Evolutionary conservation across 2,329 filamentous ascomycete species (phyloP).

Genomic region (Fusarium napiforme): DNA sequence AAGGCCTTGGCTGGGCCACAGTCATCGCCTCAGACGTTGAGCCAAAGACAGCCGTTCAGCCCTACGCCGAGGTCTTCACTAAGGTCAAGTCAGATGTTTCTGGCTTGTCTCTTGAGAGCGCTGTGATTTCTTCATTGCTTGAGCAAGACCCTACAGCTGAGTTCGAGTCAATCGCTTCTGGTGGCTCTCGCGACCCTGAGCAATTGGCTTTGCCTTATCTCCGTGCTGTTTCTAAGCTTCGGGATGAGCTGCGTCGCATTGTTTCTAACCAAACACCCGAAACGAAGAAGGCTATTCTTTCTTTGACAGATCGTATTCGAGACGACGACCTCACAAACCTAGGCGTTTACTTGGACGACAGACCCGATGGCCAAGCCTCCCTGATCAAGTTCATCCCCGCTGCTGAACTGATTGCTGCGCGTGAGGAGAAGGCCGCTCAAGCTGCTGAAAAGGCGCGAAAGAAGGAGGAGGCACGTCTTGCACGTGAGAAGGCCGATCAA

Average conservation of each 20-base stretch:
- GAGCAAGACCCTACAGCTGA: constrained; percentile 57
- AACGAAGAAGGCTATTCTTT: constrained; percentile 77
- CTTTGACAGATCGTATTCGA: constrained; percentile 82
- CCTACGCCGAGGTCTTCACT: constrained; percentile 59
- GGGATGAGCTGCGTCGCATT: constrained; percentile 70
- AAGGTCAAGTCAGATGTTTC: constrained; percentile 60
- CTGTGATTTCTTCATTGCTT: constrained; percentile 57
- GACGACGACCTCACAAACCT: constrained; percentile 84
- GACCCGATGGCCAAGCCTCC: constrained; percentile 72
- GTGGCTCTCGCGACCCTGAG: constrained; percentile 63
- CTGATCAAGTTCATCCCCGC: constrained; percentile 75
- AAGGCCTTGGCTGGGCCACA: constrained; percentile 67
- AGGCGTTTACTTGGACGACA: constrained; percentile 89
- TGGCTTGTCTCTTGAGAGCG: constrained; percentile 60
- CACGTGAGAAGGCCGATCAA: constrained; percentile 60
- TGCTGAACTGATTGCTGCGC: constrained; percentile 65
- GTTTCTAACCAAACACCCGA: constrained; percentile 58
- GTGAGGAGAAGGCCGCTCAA: constrained; percentile 68
- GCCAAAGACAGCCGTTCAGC: constrained; percentile 58
- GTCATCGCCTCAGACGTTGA: constrained; percentile 54
- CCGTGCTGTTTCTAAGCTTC: constrained; percentile 64
- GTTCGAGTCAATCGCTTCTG: constrained; percentile 57
- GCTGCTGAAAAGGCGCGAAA: constrained; percentile 69
- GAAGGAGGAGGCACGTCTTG: constrained; percentile 65
- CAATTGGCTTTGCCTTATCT: constrained; percentile 66